Evolutionary conservation across 2,329 filamentous ascomycete genomes (phyloP).

Genomic region (Teratosphaeria epicoccoides): DNA sequence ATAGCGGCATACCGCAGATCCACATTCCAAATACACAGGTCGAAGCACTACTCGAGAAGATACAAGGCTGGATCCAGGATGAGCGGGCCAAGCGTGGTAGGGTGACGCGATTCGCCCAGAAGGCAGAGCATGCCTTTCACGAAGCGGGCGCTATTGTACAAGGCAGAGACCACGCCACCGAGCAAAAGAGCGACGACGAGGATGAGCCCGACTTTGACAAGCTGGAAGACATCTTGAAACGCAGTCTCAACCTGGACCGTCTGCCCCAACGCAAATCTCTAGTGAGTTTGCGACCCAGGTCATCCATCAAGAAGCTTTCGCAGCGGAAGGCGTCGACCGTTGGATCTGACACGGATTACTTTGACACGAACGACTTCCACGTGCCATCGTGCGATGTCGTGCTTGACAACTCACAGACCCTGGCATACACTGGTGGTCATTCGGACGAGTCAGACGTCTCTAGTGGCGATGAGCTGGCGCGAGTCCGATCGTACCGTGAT

Average conservation of each 20-base stretch:
- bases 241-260: conserved; percentile 35
- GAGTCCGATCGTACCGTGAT: conserved; percentile 19
- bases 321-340: conserved; percentile 33
- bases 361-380: conserved; percentile 61
- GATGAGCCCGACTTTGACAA: conserved; percentile 57
- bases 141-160: conserved; percentile 1
- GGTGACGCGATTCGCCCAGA: neutral
- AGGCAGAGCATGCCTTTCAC: neutral
- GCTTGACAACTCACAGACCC: conserved; percentile 81
- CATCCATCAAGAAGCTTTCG: conserved; percentile 21
- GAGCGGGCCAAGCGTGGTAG: conserved; percentile 55
- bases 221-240: conserved; percentile 68
- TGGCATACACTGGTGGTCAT: conserved; percentile 58
- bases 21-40: conserved; percentile 9
- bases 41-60: conserved; percentile 43
- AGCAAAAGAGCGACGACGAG: conserved; percentile 3
- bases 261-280: conserved; percentile 10
- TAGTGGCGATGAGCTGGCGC: conserved; percentile 15
- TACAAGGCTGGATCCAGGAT: conserved; percentile 72
- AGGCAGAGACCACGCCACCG: neutral
- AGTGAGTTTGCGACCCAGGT: conserved; percentile 12
- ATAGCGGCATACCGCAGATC: conserved; percentile 2
- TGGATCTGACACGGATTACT: conserved; percentile 77
- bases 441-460: conserved; percentile 41
- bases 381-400: conserved; percentile 76